Percentiles rank a stretch among this genome's conserved stretches.
These are phyloP conservation scores for Vanderwaltozyma polyspora DNA, from an alignment of 805 yeast species.

Conservation along the genomic window DNA sequence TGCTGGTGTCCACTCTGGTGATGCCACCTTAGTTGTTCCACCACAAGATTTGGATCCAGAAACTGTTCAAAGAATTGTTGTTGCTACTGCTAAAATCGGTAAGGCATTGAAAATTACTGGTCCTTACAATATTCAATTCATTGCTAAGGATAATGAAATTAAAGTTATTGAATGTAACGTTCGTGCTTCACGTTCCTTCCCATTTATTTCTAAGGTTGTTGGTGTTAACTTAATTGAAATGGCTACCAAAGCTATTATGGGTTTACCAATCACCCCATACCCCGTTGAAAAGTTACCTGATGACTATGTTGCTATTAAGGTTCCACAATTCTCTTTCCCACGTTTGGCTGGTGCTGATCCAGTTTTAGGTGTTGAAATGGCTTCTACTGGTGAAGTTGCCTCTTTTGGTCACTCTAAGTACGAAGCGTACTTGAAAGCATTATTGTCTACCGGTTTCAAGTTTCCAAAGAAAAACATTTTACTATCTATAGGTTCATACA, in stretches of 20 bases:
- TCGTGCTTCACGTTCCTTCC: constrained; percentile 98
- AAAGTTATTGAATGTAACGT: constrained; percentile 98
- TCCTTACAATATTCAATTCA: constrained; percentile 94
- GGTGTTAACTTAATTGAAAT: constrained; percentile 93
- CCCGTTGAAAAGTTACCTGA: constrained; percentile 84
- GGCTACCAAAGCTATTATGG: constrained; percentile 94
- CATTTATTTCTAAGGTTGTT: constrained; percentile 93
- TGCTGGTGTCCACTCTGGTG: constrained; percentile 99
- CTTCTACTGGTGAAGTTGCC: constrained; percentile 98
- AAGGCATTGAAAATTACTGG: constrained; percentile 92
- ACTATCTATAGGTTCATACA: constrained; percentile 90
- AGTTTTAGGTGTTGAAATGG: constrained; percentile 96
- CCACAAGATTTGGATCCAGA: constrained; percentile 91
- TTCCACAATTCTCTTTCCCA: constrained; percentile 95
- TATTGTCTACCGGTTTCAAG: constrained; percentile 90
- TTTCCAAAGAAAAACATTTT: constrained; percentile 91
- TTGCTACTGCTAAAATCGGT: constrained; percentile 93
- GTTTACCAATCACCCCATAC: constrained; percentile 76
- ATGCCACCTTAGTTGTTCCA: constrained; percentile 93
- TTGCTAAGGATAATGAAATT: constrained; percentile 88
- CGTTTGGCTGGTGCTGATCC: constrained; percentile 97
- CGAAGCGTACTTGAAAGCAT: constrained; percentile 92
- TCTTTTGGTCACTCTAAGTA: constrained; percentile 91
- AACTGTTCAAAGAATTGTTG: constrained; percentile 83
- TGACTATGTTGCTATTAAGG: constrained; percentile 91